Conservation (phyloP, 1,139 yeast genomes). For the Suhomyces maxii region DNA sequence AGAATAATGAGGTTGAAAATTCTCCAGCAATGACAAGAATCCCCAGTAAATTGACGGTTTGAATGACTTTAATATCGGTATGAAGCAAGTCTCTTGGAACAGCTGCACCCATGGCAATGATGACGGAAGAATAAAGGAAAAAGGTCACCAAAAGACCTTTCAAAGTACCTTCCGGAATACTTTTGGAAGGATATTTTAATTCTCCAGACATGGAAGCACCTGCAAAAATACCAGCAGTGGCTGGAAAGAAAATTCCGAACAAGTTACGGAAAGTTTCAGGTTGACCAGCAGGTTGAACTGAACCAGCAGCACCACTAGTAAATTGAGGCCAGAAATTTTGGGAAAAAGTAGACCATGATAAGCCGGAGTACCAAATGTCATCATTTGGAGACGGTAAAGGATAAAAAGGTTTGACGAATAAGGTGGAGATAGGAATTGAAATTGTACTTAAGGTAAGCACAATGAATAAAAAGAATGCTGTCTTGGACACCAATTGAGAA, state of each 20-base stretch:
- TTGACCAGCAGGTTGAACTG: slow-evolving; percentile 53
- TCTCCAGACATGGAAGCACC: slow-evolving; percentile 99
- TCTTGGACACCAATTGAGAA: slow-evolving; percentile 76
- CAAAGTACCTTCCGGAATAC: slow-evolving; percentile 88
- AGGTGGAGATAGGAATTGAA: slow-evolving; percentile 77
- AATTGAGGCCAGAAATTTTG: slow-evolving; percentile 75
- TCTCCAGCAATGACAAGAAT: slow-evolving; percentile 81
- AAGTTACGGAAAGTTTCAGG: slow-evolving; percentile 76
- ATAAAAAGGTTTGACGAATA: slow-evolving; percentile 57
- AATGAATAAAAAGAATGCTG: slow-evolving; percentile 75
- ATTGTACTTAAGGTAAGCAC: slow-evolving; percentile 70
- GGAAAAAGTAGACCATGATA: slow-evolving; percentile 61
- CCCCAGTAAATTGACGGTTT: slow-evolving; percentile 73
- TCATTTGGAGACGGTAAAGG: slow-evolving; percentile 50
- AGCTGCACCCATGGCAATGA: slow-evolving; percentile 73
- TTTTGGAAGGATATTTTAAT: slow-evolving; percentile 74
- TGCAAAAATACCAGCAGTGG: slow-evolving; percentile 96
- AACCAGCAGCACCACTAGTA: slow-evolving; percentile 91
- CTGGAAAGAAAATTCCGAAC: slow-evolving; percentile 95
- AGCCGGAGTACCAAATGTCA: slow-evolving; percentile 64
- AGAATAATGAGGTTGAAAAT: slow-evolving; percentile 82
- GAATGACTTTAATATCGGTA: slow-evolving; percentile 79
- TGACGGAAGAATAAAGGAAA: slow-evolving; percentile 69
- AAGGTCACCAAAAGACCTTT: slow-evolving; percentile 80
- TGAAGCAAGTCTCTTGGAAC: slow-evolving; percentile 77